Percentiles rank a stretch among this genome's conserved stretches.
phyloP scores from a whole-genome alignment of 129 eudicot species.

The Chrysanthemum seticuspe region DNA sequence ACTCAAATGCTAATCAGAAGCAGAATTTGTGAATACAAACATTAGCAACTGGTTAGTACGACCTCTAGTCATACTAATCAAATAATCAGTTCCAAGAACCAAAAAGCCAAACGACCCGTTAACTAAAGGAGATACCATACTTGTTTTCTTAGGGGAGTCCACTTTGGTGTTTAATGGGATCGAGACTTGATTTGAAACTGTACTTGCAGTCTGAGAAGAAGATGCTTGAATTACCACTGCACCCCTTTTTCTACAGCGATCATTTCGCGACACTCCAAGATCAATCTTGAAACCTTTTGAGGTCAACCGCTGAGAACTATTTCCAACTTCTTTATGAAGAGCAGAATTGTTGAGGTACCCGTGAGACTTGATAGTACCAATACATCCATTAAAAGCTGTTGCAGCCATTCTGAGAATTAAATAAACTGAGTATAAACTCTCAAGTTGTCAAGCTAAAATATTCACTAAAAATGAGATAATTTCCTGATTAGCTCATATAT shows the following conservation, averaged over 20 bases:
- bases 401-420: constrained; percentile 69
- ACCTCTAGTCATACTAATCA: too few species aligned
- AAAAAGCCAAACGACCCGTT: background rate
- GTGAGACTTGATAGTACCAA: constrained; percentile 47
- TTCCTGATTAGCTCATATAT: too few species aligned
- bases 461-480: background rate
- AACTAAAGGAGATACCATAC: constrained; percentile 39
- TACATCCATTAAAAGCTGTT: constrained; percentile 56
- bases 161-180: constrained; percentile 49
- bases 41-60: too few species aligned
- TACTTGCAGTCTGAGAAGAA: constrained; percentile 48
- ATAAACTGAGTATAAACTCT: background rate
- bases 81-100: background rate
- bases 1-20: too few species aligned
- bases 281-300: constrained; percentile 44
- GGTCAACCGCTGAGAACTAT: constrained; percentile 38
- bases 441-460: background rate
- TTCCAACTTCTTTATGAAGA: constrained; percentile 40
- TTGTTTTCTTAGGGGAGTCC: constrained; percentile 66
- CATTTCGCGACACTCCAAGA: constrained; percentile 36
- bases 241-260: constrained; percentile 38
- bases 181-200: constrained; percentile 48
- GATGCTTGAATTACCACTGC: constrained; percentile 59
- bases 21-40: background rate
- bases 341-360: constrained; percentile 43